Evolutionary conservation across 805 yeast genomes (phyloP).

Genomic region (Saccharomycopsis oosterbeekiorum): DNA sequence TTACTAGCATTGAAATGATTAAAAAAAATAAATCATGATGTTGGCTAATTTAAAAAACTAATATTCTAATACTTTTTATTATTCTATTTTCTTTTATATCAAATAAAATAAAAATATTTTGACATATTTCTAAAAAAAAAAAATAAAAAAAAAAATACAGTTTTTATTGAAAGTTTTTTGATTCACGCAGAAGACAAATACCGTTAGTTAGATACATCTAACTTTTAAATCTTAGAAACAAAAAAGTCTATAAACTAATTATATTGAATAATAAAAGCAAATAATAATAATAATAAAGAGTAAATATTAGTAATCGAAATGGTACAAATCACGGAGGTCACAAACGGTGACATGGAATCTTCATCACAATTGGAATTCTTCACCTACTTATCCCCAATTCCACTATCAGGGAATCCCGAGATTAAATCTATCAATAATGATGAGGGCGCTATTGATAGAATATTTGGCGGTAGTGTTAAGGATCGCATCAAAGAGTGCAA

Average conservation of each 20-base stretch:
- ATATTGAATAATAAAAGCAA: not conserved
- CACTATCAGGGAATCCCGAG: not conserved
- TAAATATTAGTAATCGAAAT: not conserved
- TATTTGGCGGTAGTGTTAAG: not conserved
- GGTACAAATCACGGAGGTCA: not conserved
- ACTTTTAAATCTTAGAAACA: not conserved
- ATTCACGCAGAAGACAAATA: not conserved
- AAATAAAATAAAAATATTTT: not conserved
- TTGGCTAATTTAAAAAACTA: not conserved
- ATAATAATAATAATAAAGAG: not conserved
- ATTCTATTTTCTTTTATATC: not conserved
- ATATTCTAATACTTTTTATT: not conserved
- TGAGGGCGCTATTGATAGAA: not conserved
- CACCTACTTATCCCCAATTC: not conserved
- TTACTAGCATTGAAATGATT: slow-evolving; percentile 34
- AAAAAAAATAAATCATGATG: no score
- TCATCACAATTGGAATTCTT: not conserved
- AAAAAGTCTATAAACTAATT: not conserved
- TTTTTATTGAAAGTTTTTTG: not conserved
- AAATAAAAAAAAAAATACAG: not conserved
- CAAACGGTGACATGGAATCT: not conserved
- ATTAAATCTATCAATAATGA: not conserved
- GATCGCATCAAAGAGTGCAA: not conserved
- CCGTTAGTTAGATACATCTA: not conserved
- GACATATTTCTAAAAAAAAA: not conserved